Conservation (phyloP, 768 basidiomycete species). For the Hemileccinum rubropunctum region DNA sequence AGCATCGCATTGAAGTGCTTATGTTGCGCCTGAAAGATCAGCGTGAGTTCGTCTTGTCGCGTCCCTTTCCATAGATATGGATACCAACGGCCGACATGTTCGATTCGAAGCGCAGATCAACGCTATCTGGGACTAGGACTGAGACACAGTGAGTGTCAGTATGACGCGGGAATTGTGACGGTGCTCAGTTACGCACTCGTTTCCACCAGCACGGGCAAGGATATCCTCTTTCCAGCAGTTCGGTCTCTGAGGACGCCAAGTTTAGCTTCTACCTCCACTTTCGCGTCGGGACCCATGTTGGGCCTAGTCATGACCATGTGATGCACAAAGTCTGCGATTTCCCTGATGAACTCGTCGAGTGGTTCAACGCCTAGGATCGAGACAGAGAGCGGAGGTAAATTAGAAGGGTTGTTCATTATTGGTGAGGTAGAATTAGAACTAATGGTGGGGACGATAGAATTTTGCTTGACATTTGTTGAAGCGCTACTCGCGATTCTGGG, state of each 20-base stretch:
- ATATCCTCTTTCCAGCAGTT: slow-evolving; percentile 51
- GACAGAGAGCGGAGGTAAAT: slow-evolving; percentile 63
- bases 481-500: slow-evolving; percentile 23
- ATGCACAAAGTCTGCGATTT: slow-evolving; percentile 86
- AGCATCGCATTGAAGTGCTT: slow-evolving; percentile 81
- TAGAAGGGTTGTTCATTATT: slow-evolving; percentile 25
- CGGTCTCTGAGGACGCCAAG: slow-evolving; percentile 72
- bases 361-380: slow-evolving; percentile 90
- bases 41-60: slow-evolving; percentile 10
- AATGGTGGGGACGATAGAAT: slow-evolving; percentile 6
- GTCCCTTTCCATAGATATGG: slow-evolving; percentile 4
- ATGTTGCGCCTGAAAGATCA: slow-evolving; percentile 67
- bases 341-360: slow-evolving; percentile 88
- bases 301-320: slow-evolving; percentile 62
- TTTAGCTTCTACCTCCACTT: slow-evolving; percentile 89
- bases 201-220: slow-evolving; percentile 75
- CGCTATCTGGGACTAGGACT: slow-evolving; percentile 67
- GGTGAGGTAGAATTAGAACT: slow-evolving; percentile 14
- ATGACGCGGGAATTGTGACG: neutral
- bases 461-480: slow-evolving; percentile 23
- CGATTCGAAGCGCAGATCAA: slow-evolving; percentile 79
- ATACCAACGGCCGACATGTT: slow-evolving; percentile 84
- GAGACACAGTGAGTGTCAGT: slow-evolving; percentile 6
- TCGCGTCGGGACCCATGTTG: slow-evolving; percentile 44
- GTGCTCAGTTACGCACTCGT: slow-evolving; percentile 58